A percentile compares a stretch with the other conserved stretches of the same genome.
These are phyloP conservation scores for Chlamydomonas asymmetrica DNA, from an alignment of 139 green algal genomes.

Conservation along the genomic window DNA sequence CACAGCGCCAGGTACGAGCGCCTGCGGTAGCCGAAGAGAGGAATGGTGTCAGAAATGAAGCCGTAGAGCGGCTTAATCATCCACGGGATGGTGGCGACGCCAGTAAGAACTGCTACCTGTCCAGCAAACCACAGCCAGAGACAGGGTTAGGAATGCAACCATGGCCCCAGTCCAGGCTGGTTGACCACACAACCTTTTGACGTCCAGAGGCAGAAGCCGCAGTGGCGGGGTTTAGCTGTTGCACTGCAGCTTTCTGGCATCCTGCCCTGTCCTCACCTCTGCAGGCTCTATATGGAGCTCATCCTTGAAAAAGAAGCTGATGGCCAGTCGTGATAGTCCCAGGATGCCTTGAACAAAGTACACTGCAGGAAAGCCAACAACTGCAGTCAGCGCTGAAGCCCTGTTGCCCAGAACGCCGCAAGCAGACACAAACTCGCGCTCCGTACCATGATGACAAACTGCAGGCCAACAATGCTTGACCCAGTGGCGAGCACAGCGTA, in stretches of 20 bases:
- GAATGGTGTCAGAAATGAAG: conserved; percentile 90
- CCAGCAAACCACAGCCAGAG: neutral
- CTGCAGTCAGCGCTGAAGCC: neutral
- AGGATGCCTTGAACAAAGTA: conserved; percentile 97
- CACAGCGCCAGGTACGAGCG: conserved; percentile 86
- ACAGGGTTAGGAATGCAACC: neutral
- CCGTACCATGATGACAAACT: neutral
- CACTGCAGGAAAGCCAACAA: conserved; percentile 59
- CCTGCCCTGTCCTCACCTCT: conserved; percentile 51
- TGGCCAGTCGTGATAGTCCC: conserved; percentile 83
- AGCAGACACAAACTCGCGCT: neutral
- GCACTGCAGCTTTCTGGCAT: neutral
- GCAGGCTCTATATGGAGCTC: conserved; percentile 83
- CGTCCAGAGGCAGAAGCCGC: too few species aligned
- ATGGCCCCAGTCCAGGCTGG: too few species aligned
- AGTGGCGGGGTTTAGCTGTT: too few species aligned
- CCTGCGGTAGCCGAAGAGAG: conserved; percentile 90
- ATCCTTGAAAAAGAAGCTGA: conserved; percentile 94
- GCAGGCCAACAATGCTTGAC: neutral
- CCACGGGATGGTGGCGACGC: conserved; percentile 71
- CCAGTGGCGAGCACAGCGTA: conserved; percentile 10
- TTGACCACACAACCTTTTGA: too few species aligned
- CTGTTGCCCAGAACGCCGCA: neutral
- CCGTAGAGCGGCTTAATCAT: conserved; percentile 96
- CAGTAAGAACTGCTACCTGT: conserved; percentile 71